Base-by-base conservation (phyloP, 164 flowering plant species). In the Berberis thunbergii region DNA sequence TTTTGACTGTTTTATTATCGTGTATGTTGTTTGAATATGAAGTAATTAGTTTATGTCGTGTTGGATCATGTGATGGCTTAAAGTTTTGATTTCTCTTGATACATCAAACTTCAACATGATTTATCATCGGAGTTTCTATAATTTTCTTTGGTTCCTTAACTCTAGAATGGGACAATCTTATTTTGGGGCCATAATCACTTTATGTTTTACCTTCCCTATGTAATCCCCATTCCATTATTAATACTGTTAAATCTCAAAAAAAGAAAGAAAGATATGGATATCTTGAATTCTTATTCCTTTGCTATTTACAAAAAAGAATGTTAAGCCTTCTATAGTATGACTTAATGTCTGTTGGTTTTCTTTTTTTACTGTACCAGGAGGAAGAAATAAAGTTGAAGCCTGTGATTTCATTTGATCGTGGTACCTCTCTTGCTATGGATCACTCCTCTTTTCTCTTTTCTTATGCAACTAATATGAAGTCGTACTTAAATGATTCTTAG, bases 361-460 rank as follows among this genome's bases (percentile, higher is more conserved):
- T 48, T 48, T 48, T 48, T 2, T 4, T 4, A 48, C 26, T 45
- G 43, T 61, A 10, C 64, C 76, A 90, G 91, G 97, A 86, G 61
- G 86, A 87, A 74, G 99, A 89, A 58, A 77, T 95, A 71, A 95
- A 91, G 67, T 64, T 95, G 78, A 91, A 87, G 83, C 99, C 97
- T 61, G 95, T 91, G 43, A 75, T 88, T 66, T 81, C 97, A 61
- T 91, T 95, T 83, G 99, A 95, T 79, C 85, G 79, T 76, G 95
- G 97, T 86, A 86, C 9, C 75, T 38, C 58, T 4, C n/a, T 26
- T 52, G 4, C 2, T 10, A 10, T 52, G 54, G n/a, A 10, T 52
- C 4, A 11, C n/a, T 46, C 53, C 39, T 56, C 48, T 41, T 59
- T 7, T 10, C 4, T 3, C 3, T 1, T 52, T 26, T 1, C 2